phyloP scores from a whole-genome alignment of 495 filamentous ascomycete species.

The Podospora australis region DNA sequence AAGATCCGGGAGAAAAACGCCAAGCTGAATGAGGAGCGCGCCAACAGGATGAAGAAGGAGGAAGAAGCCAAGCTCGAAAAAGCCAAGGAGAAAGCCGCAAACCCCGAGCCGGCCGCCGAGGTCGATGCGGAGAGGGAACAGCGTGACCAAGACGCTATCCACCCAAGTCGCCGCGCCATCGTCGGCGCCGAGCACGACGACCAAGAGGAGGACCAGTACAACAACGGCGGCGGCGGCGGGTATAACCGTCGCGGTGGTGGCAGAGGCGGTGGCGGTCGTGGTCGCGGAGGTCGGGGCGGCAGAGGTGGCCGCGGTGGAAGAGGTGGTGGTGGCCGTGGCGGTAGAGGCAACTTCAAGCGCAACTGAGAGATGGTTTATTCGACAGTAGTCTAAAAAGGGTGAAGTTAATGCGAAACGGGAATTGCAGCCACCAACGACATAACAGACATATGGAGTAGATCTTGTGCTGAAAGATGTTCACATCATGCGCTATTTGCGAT shows the following conservation, averaged over 20 bases:
- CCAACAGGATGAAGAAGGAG: slow-evolving; percentile 41
- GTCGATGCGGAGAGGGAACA: slow-evolving; percentile 15
- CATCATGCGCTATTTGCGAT: too few relatives aligned
- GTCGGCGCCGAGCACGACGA: not conserved
- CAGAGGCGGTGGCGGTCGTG: not conserved
- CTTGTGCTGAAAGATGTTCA: too few relatives aligned
- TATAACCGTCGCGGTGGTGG: not conserved
- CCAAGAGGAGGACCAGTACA: slow-evolving; percentile 6
- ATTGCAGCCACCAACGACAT: too few relatives aligned
- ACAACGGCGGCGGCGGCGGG: slow-evolving; percentile 1
- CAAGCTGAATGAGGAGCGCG: slow-evolving; percentile 77
- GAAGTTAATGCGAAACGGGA: too few relatives aligned
- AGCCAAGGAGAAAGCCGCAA: slow-evolving; percentile 30
- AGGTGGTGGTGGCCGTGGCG: slow-evolving; percentile 10
- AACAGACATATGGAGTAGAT: too few relatives aligned
- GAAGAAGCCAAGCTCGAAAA: slow-evolving; percentile 48
- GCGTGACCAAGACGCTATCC: slow-evolving; percentile 18
- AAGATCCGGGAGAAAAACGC: slow-evolving; percentile 78
- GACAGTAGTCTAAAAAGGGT: not conserved
- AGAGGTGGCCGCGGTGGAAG: slow-evolving; percentile 12
- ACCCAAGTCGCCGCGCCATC: slow-evolving; percentile 24
- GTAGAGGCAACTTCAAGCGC: not conserved
- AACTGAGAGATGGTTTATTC: not conserved
- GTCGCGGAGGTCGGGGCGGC: slow-evolving; percentile 1
- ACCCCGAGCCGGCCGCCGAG: not conserved